These are phyloP conservation scores for Sclerotinia borealis DNA, from an alignment of 2,329 filamentous ascomycete genomes.

Conservation along the genomic window DNA sequence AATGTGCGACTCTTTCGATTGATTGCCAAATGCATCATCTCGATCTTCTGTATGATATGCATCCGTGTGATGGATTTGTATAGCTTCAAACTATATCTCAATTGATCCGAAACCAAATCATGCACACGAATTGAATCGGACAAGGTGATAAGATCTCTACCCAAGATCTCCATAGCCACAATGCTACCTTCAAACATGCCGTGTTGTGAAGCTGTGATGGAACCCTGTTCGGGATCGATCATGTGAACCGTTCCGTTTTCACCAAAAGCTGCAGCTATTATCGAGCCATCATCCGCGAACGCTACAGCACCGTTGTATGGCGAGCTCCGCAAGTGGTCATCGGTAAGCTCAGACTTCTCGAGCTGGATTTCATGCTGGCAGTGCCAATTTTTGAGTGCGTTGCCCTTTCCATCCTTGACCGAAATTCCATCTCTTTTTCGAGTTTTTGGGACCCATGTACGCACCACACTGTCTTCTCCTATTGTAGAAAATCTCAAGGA, in stretches of 20 bases:
- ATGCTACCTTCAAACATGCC: conserved; percentile 61
- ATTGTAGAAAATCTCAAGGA: conserved; percentile 74
- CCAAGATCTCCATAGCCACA: conserved; percentile 64
- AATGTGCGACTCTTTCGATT: conserved; percentile 61
- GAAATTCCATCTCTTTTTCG: conserved; percentile 63
- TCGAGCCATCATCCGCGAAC: conserved; percentile 80
- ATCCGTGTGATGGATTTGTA: conserved; percentile 36
- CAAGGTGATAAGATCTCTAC: conserved; percentile 67
- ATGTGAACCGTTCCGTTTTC: conserved; percentile 62
- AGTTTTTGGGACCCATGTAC: conserved; percentile 73
- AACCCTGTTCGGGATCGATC: conserved; percentile 65
- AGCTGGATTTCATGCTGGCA: conserved; percentile 55
- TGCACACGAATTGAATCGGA: conserved; percentile 71
- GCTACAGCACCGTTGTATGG: conserved; percentile 55
- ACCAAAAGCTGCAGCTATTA: conserved; percentile 64
- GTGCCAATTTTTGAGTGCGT: conserved; percentile 67
- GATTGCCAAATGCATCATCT: conserved; percentile 63
- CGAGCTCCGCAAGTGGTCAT: conserved; percentile 4
- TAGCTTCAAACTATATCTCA: conserved; percentile 60
- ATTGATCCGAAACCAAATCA: conserved; percentile 73
- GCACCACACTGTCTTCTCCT: conserved; percentile 71
- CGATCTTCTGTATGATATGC: conserved; percentile 33
- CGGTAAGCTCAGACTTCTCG: conserved; percentile 35
- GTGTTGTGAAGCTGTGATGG: conserved; percentile 59
- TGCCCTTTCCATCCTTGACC: conserved; percentile 50